These are phyloP conservation scores for Pseudogymnoascus sp. DNA, from an alignment of 2,329 filamentous ascomycete genomes.

Conservation along the genomic window DNA sequence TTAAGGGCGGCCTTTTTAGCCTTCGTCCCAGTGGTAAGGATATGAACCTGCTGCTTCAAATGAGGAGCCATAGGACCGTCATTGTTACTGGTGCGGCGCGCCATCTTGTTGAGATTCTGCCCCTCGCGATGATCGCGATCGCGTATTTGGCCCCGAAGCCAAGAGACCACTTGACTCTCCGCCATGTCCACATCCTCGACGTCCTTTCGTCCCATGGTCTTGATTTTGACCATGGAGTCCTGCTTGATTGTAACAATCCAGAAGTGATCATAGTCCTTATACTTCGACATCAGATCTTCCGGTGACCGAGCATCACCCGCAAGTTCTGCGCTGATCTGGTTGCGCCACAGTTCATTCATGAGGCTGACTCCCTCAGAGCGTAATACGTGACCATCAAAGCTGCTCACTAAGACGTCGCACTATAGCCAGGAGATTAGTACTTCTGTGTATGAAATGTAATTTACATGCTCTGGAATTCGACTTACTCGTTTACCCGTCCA, in stretches of 20 bases:
- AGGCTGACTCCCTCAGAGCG: conserved; percentile 71
- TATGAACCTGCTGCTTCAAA: conserved; percentile 67
- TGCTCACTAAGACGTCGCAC: conserved; percentile 86
- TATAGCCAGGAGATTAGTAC: conserved; percentile 31
- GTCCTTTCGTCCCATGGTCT: conserved; percentile 70
- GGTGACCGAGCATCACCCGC: conserved; percentile 71
- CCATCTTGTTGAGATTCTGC: conserved; percentile 37
- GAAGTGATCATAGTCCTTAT: conserved; percentile 70
- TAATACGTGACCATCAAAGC: conserved; percentile 72
- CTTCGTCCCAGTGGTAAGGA: conserved; percentile 75
- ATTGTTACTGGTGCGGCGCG: conserved; percentile 24
- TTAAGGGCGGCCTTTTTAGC: conserved; percentile 89
- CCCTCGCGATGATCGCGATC: conserved; percentile 64
- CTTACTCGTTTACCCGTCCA: conserved; percentile 60
- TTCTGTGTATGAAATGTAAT: not conserved
- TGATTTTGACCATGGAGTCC: conserved; percentile 70
- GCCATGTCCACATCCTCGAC: conserved; percentile 69
- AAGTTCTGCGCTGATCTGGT: conserved; percentile 83
- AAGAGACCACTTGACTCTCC: conserved; percentile 64
- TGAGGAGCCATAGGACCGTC: conserved; percentile 30
- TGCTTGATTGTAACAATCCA: conserved; percentile 89
- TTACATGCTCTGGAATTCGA: conserved; percentile 35
- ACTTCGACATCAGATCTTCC: conserved; percentile 71
- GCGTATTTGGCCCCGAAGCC: conserved; percentile 75
- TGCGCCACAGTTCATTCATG: conserved; percentile 71